A percentile compares a stretch with the other conserved stretches of the same genome.
phyloP scores from a whole-genome alignment of 164 flowering plant species.

The Vitis vinifera region DNA sequence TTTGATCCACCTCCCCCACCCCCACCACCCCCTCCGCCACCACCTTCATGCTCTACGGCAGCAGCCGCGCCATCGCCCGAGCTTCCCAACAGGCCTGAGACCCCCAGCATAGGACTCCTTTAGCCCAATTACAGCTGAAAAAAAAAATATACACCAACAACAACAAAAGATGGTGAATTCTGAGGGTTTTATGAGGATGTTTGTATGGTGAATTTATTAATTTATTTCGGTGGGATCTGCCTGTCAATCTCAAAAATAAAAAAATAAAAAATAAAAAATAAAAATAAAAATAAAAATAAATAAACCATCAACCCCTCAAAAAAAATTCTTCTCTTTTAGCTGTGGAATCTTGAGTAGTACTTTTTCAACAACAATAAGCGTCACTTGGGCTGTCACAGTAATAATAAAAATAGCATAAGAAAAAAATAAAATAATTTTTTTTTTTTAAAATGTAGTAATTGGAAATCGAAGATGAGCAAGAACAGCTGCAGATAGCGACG shows the following conservation, averaged over 20 bases:
- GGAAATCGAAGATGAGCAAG: constrained; percentile 11
- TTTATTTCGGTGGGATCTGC: constrained; percentile 58
- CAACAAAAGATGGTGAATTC: constrained; percentile 44
- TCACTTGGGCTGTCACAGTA: constrained; percentile 23
- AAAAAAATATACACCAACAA: constrained; percentile 13
- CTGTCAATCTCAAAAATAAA: constrained; percentile 46
- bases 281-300: neutral
- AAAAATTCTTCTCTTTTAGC: constrained; percentile 18
- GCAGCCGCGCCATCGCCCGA: constrained; percentile 15
- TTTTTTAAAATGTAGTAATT: constrained; percentile 5
- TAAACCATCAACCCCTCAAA: no score
- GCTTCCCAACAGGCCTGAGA: constrained; percentile 23
- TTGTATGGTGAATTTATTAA: constrained; percentile 47
- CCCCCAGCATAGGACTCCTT: constrained; percentile 32
- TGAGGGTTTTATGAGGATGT: constrained; percentile 48
- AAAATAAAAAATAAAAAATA: no score
- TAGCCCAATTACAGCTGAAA: constrained; percentile 24
- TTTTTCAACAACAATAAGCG: constrained; percentile 6
- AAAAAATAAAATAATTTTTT: constrained; percentile 11
- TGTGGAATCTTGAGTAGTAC: constrained; percentile 31
- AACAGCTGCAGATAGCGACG: constrained; percentile 67
- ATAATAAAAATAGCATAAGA: constrained; percentile 13
- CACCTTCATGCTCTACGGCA: constrained; percentile 8
- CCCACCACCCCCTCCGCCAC: constrained; percentile 5
- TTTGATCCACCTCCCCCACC: constrained; percentile 16